phyloP scores from a whole-genome alignment of 1,284 basidiomycete species.

The Microbotryum intermedium region DNA sequence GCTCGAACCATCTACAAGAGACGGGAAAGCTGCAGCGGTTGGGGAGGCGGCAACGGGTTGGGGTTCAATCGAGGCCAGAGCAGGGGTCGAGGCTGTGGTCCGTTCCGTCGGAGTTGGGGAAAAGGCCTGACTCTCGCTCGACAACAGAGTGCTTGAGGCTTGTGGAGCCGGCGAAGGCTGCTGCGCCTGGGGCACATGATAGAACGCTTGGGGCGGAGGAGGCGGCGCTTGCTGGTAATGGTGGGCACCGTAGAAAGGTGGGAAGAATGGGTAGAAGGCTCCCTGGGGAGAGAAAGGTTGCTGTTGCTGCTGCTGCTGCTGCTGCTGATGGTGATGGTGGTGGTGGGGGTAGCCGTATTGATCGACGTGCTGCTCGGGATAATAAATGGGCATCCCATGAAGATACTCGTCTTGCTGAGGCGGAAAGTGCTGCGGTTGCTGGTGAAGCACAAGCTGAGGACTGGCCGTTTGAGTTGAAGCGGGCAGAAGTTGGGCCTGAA shows the following conservation, averaged over 20 bases:
- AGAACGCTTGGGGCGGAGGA: not conserved
- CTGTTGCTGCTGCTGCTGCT: not conserved
- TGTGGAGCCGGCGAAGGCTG: not conserved
- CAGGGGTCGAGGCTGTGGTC: not conserved
- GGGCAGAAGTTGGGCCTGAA: conserved; percentile 12
- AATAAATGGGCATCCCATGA: conserved; percentile 24
- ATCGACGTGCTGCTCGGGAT: conserved; percentile 14
- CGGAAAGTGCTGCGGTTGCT: conserved; percentile 3
- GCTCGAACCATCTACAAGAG: not conserved
- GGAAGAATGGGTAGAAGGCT: conserved; percentile 19
- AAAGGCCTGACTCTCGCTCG: not conserved
- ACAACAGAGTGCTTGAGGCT: not conserved
- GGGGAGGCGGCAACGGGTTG: not conserved
- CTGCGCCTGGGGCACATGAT: not conserved
- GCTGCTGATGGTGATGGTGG: no score
- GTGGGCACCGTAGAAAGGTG: conserved; percentile 10
- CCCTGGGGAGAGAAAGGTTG: conserved; percentile 11
- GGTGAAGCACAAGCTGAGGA: not conserved
- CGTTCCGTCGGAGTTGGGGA: not conserved
- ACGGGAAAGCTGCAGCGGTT: not conserved
- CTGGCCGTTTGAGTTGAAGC: not conserved
- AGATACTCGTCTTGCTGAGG: conserved; percentile 2
- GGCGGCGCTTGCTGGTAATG: conserved; percentile 15
- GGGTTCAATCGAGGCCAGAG: conserved; percentile 1
- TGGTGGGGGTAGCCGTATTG: conserved; percentile 15